phyloP scores from a whole-genome alignment of 495 filamentous ascomycete genomes.

The Bacidia gigantensis region DNA sequence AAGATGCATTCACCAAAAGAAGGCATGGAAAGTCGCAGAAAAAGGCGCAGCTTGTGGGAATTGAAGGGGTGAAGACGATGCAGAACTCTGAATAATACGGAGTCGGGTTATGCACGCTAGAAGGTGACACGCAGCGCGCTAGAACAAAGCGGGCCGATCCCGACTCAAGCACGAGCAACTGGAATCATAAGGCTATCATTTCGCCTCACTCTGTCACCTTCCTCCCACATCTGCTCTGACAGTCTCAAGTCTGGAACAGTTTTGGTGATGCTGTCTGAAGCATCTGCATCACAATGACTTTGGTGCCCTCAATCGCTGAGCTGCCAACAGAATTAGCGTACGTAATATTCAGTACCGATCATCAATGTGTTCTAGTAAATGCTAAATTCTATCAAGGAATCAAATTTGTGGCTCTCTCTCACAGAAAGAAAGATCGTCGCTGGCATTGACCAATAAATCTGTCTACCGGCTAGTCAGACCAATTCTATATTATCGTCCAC shows the following conservation, averaged over 20 bases:
- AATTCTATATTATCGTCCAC: conserved; percentile 24
- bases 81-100: no score
- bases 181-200: no score
- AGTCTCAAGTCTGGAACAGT: no score
- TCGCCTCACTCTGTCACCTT: no score
- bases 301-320: neutral
- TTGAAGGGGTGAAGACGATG: no score
- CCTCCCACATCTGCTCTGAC: no score
- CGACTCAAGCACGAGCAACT: no score
- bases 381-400: conserved; percentile 12
- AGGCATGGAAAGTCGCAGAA: no score
- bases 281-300: conserved; percentile 3
- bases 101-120: no score
- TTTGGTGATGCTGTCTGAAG: neutral
- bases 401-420: conserved; percentile 22
- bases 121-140: no score
- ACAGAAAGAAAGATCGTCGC: conserved; percentile 16
- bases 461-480: conserved; percentile 24
- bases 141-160: no score
- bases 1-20: neutral
- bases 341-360: neutral
- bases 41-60: no score
- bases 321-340: conserved; percentile 23
- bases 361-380: neutral
- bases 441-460: conserved; percentile 21